phyloP scores from a whole-genome alignment of 1,284 basidiomycete genomes.

The Boletus semigastroideus region DNA sequence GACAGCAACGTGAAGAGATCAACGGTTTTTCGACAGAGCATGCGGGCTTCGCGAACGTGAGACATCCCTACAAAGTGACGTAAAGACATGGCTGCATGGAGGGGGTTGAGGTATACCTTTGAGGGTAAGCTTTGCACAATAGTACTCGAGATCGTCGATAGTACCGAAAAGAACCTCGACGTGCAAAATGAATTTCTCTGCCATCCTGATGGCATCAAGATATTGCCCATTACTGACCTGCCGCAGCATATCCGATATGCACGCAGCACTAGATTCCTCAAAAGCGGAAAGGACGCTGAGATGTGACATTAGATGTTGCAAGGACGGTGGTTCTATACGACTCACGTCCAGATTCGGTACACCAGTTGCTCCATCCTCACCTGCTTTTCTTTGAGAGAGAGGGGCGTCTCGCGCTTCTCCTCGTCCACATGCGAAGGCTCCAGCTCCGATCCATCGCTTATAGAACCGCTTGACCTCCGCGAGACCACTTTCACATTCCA shows the following conservation, averaged over 20 bases:
- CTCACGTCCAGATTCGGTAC: conserved; percentile 96
- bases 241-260: conserved; percentile 98
- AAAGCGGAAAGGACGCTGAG: conserved; percentile 90
- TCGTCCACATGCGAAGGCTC: conserved; percentile 67
- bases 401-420: conserved; percentile 78
- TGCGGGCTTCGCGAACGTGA: conserved; percentile 95
- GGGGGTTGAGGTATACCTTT: conserved; percentile 65
- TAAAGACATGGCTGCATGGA: conserved; percentile 14
- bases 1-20: conserved; percentile 97
- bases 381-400: conserved; percentile 90
- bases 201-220: conserved; percentile 95
- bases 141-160: conserved; percentile 93
- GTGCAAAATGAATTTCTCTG: conserved; percentile 97
- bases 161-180: conserved; percentile 98
- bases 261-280: conserved; percentile 98
- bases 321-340: conserved; percentile 17
- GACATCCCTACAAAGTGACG: conserved; percentile 75
- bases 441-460: conserved; percentile 51
- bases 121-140: conserved; percentile 79
- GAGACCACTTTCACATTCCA: conserved; percentile 98
- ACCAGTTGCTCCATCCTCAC: conserved; percentile 96
- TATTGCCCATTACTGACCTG: conserved; percentile 97
- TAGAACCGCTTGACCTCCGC: conserved; percentile 62
- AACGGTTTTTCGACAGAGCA: conserved; percentile 98
- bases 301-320: conserved; percentile 7